Base-by-base conservation (phyloP, 257 asterid species). In the Ehretia macrophylla region DNA sequence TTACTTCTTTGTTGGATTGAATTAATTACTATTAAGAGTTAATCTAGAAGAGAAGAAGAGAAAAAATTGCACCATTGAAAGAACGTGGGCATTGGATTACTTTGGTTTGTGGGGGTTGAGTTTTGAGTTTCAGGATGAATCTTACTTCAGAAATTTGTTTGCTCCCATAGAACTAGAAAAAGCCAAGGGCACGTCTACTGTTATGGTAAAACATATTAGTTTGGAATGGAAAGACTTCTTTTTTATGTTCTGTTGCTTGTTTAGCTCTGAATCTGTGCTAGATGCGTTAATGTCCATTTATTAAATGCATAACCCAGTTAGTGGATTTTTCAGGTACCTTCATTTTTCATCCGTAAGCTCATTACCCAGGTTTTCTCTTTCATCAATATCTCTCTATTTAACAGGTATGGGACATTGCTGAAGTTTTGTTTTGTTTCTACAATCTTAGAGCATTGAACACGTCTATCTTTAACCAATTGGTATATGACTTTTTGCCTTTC, bases 331-430 rank as follows among this genome's bases (percentile, higher is more conserved):
- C 77, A 93, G 97, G 99, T 93, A 58, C 97, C 97, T 56, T 83
- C 97, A 11, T 93, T 89, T 82, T 93, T 93, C 83, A 93, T 93
- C 78, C 85, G 96, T 70, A 93, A 93, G 83, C 99, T 93, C 68
- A 89, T 82, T 55, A 89, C 97, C 44, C 97, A 89, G 69, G 94
- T 89, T 52, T 93, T 93, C 78, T 89, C 97, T 51, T 93, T 86
- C 95, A 86, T 93, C 84, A 93, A 93, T 55, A 89, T 93, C 67
- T 85, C 85, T 45, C 85, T 93, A 52, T 93, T 93, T 68, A 93
- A 93, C 86, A 89, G 99, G 99, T 83, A 77, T 4, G 6, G 45
- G 18, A 46, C 65, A 55, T 50, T 51, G 14, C 22, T 56, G 50
- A 52, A n/a, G 17, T 51, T 51, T 65, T n/a, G 16, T 5, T n/a